Percentiles rank a stretch among this genome's conserved stretches.
Evolutionary conservation across 192 early-diverging fungal species (phyloP).

Genomic region (Backusella psychrophila): DNA sequence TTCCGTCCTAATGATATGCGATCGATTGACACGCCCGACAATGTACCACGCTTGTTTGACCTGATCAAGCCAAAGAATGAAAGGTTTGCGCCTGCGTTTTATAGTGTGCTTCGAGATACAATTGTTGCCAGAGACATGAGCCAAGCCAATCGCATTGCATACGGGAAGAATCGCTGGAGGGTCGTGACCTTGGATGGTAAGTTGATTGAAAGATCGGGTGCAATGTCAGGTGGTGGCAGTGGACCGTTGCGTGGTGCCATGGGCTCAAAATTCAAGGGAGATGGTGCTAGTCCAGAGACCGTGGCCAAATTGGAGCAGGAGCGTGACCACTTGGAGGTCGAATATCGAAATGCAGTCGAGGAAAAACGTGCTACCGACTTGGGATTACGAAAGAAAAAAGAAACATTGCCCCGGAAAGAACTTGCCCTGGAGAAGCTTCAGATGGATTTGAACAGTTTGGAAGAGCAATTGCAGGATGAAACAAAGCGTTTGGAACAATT

Average conservation of each 20-base stretch:
- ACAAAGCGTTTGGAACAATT: slow-evolving; percentile 60
- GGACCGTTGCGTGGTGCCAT: slow-evolving; percentile 80
- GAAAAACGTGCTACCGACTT: slow-evolving; percentile 39
- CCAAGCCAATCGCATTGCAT: slow-evolving; percentile 88
- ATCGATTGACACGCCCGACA: slow-evolving; percentile 67
- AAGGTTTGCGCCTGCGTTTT: slow-evolving; percentile 81
- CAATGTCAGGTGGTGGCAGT: slow-evolving; percentile 91
- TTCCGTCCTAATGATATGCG: slow-evolving; percentile 36
- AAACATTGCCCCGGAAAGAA: slow-evolving; percentile 56
- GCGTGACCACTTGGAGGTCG: slow-evolving; percentile 54
- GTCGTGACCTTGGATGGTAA: slow-evolving; percentile 94
- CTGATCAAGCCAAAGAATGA: slow-evolving; percentile 75
- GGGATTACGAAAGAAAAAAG: slow-evolving; percentile 49
- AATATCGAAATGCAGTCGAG: slow-evolving; percentile 48
- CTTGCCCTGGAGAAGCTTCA: slow-evolving; percentile 63
- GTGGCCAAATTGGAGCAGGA: slow-evolving; percentile 59
- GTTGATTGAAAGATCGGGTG: slow-evolving; percentile 87
- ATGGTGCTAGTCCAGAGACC: slow-evolving; percentile 50
- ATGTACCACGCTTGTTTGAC: slow-evolving; percentile 88
- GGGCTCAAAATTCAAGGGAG: slow-evolving; percentile 70
- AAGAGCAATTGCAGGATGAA: slow-evolving; percentile 66
- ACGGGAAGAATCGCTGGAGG: slow-evolving; percentile 75
- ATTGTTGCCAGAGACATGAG: slow-evolving; percentile 81
- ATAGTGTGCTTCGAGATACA: slow-evolving; percentile 81
- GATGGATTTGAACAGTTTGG: slow-evolving; percentile 69